phyloP scores from a whole-genome alignment of 2,329 filamentous ascomycete genomes.

The Aaosphaeria arxii region DNA sequence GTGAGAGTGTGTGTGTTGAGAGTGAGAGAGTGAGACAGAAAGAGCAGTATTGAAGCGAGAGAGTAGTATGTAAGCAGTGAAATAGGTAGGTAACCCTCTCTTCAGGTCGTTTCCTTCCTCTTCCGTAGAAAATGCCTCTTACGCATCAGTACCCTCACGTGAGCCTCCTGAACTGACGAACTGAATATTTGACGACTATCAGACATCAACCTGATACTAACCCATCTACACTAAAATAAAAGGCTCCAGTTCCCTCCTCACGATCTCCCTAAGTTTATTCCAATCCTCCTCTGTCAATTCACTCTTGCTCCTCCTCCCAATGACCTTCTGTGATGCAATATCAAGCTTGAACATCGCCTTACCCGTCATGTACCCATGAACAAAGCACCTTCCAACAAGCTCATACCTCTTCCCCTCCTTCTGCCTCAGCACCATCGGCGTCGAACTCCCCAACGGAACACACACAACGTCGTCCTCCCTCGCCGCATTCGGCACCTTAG shows the following conservation, averaged over 20 bases:
- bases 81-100: no score
- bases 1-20: no score
- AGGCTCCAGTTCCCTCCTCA: not conserved
- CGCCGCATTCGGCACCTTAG: constrained; percentile 1
- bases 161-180: no score
- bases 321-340: not conserved
- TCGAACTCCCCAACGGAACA: constrained; percentile 1
- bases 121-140: no score
- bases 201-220: not conserved
- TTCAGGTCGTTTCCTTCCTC: no score
- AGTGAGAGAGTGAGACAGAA: no score
- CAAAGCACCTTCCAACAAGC: not conserved
- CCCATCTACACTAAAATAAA: not conserved
- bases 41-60: no score
- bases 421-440: not conserved
- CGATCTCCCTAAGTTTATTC: not conserved
- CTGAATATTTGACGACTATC: not conserved
- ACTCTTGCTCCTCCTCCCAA: not conserved
- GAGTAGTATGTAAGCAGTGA: no score
- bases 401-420: not conserved
- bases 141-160: no score
- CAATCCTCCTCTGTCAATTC: not conserved
- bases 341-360: not conserved
- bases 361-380: not conserved
- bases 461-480: not conserved